phyloP scores from a whole-genome alignment of 176 grass and related monocot species.

The Aegilops longissima region DNA sequence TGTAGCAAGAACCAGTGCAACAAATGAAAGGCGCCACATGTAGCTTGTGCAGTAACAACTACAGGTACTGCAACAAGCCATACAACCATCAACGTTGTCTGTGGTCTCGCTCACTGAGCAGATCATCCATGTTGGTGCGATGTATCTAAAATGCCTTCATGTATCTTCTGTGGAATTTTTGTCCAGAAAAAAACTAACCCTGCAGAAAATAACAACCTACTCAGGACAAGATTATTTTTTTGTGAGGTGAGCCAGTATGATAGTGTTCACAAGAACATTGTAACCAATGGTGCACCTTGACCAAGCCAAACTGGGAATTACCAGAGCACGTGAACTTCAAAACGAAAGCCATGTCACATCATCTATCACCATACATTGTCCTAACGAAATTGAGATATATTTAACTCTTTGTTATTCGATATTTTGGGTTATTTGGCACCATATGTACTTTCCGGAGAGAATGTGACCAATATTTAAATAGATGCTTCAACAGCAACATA shows the following conservation, averaged over 20 bases:
- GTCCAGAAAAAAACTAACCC: conserved; percentile 14
- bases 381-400: background rate
- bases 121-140: background rate
- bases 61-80: background rate
- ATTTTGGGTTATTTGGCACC: background rate
- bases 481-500: background rate
- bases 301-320: background rate
- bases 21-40: background rate
- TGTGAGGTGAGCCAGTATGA: background rate
- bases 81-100: background rate
- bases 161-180: background rate
- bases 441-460: background rate
- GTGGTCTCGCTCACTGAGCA: background rate
- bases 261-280: background rate
- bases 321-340: background rate
- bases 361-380: background rate
- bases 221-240: background rate
- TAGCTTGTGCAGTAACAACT: background rate
- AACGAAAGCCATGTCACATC: background rate
- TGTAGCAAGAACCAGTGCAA: background rate
- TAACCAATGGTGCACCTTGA: background rate
- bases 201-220: conserved; percentile 16
- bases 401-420: background rate
- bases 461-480: background rate
- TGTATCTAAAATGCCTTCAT: conserved; percentile 4